Evolutionary conservation across 805 yeast species (phyloP), one percentile per base, ranked within the genome.

Genomic region (Lipomyces starkeyi): DNA sequence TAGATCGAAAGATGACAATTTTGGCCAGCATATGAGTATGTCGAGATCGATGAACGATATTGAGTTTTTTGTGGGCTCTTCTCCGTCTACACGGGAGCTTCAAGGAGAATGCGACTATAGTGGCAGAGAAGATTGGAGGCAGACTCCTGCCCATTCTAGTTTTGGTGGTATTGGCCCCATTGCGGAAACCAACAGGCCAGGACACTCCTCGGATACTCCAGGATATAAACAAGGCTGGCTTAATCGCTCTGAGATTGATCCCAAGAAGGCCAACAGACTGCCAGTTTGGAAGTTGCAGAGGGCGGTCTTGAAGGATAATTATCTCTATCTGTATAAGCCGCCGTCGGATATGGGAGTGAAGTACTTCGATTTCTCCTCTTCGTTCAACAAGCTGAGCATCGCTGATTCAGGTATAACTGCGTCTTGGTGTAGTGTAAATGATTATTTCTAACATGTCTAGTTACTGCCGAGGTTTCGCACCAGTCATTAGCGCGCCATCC

Each of bases 281-380:
- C 65, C 67, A 5, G 64, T 67, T 72, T 83, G 77, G 80, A 79
- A 84, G 67, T 76, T 91, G 40, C 86, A 81, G 65, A 82, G 89
- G 61, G 92, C 90, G 0, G 91, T 88, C 74, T 79, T 93, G 66
- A 86, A 83, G 73, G 97, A 97, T 22, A 86, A 93, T 1, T 81
- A 82, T 56, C 78, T 93, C 62, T 81, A 83, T 63, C 77, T 93
- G 20, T 90, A 85, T 80, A 89, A 86, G 76, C 83, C 87, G 49
- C 88, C 84, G 1, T 77, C 80, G 32, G 86, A 81, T 34, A 65
- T 86, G 34, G 83, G 80, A 35, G 83, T 83, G 32, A 82, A 80
- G 37, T 69, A 75, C 27, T 78, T 78, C 65, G 80, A 77, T 62
- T 71, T 74, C 34, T 53, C 56, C 34, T 13, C 56, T 9, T 53